phyloP scores from a whole-genome alignment of 2,329 filamentous ascomycete genomes.

The Apiospora hydei region DNA sequence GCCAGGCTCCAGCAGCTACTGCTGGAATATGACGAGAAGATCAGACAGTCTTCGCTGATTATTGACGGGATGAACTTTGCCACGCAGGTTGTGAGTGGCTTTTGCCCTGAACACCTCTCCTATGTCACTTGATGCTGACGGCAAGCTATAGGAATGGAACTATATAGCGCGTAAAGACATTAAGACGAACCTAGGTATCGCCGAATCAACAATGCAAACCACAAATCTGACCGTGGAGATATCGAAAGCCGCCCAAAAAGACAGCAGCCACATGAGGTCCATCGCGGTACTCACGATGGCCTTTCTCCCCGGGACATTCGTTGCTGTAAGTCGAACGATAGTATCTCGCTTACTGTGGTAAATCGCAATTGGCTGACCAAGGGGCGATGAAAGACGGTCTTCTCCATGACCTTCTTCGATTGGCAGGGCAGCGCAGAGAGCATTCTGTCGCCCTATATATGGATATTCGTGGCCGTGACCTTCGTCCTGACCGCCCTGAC shows the following conservation, averaged over 20 bases:
- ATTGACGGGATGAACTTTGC: constrained; percentile 7
- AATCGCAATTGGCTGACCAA: neutral
- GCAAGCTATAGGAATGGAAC: neutral
- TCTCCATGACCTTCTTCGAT: constrained; percentile 1
- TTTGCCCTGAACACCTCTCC: neutral
- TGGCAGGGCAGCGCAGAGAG: neutral
- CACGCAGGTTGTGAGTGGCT: neutral
- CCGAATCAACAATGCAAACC: neutral
- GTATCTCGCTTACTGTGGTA: neutral
- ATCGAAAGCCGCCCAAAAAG: neutral
- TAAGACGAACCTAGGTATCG: neutral
- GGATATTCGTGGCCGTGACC: neutral
- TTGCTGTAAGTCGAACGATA: neutral
- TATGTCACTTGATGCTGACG: neutral
- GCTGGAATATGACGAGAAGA: constrained; percentile 3
- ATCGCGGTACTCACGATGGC: constrained; percentile 8
- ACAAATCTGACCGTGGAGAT: neutral
- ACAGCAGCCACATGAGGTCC: constrained; percentile 10
- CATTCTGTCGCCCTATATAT: neutral
- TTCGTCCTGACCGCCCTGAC: neutral
- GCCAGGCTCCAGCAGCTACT: neutral
- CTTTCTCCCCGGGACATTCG: neutral
- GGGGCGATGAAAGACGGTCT: neutral
- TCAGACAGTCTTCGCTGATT: neutral
- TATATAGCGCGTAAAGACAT: constrained; percentile 6